Percentiles rank a stretch among this genome's conserved stretches.
These are phyloP conservation scores for Dillenia suffruticosa DNA, from an alignment of 164 flowering plant genomes.

Conservation along the genomic window DNA sequence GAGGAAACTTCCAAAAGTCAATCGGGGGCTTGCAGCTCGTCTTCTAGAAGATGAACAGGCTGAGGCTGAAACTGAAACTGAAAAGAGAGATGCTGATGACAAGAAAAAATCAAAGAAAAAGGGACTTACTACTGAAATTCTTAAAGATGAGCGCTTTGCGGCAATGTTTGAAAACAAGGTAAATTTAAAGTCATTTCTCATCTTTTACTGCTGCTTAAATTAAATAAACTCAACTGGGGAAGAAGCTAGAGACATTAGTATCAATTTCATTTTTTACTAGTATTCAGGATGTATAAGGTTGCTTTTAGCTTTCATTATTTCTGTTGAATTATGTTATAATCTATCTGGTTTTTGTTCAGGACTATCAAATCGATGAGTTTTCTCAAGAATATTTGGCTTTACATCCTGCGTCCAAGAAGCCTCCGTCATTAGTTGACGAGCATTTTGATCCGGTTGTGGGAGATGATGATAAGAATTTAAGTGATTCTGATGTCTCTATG, in stretches of 20 bases:
- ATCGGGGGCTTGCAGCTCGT: slow-evolving; percentile 51
- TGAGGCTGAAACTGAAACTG: slow-evolving; percentile 24
- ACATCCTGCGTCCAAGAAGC: slow-evolving; percentile 65
- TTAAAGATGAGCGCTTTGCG: slow-evolving; percentile 67
- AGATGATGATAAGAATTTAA: slow-evolving; percentile 36
- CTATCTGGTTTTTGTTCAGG: slow-evolving; percentile 32
- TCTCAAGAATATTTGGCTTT: slow-evolving; percentile 63
- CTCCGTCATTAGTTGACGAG: slow-evolving; percentile 63
- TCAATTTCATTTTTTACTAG: background rate
- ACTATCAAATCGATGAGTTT: slow-evolving; percentile 64
- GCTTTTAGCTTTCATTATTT: background rate
- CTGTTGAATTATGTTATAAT: background rate
- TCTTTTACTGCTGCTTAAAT: background rate
- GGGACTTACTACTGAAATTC: slow-evolving; percentile 49
- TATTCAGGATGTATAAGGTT: background rate
- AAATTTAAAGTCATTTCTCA: slow-evolving; percentile 1
- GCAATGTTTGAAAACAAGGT: slow-evolving; percentile 71
- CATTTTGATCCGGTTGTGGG: slow-evolving; percentile 76
- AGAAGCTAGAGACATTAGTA: background rate
- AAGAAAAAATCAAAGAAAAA: slow-evolving; percentile 78
- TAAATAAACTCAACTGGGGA: slow-evolving; percentile 3
- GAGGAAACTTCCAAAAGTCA: slow-evolving; percentile 81
- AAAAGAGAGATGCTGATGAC: slow-evolving; percentile 31
- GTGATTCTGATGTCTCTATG: slow-evolving; percentile 55
- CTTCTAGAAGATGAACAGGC: slow-evolving; percentile 63